Conservation (phyloP, 176 grass and related monocot species). For the Dendrocalamus sinicus region DNA sequence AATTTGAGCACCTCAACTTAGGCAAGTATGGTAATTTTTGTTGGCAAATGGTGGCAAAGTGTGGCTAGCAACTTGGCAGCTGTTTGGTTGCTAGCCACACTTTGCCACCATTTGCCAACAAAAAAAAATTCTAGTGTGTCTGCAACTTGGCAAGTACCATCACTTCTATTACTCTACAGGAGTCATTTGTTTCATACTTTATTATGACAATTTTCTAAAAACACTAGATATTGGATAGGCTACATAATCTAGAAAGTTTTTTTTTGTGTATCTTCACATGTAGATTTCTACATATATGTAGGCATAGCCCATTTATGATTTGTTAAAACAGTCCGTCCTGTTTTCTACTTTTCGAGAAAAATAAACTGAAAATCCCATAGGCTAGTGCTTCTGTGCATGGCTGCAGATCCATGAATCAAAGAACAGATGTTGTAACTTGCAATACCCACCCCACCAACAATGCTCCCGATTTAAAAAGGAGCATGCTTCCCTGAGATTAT, state of each 20-base stretch:
- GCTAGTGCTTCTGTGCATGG: conserved; percentile 4
- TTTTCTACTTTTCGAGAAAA: conserved; percentile 1
- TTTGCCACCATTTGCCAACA: too few species aligned
- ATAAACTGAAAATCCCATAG: conserved; percentile 3
- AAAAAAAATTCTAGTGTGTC: not conserved
- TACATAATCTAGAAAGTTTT: not conserved
- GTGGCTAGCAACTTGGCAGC: too few species aligned
- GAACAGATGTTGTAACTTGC: not conserved
- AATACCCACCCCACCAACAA: conserved; percentile 4
- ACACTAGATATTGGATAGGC: not conserved
- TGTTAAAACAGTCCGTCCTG: not conserved
- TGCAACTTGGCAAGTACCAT: not conserved
- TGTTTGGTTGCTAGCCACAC: too few species aligned
- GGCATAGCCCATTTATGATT: not conserved
- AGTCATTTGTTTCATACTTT: not conserved
- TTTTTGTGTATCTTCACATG: not conserved
- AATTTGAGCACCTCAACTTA: too few species aligned
- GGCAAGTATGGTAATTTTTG: too few species aligned
- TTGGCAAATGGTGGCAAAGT: too few species aligned
- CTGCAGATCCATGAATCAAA: conserved; percentile 8
- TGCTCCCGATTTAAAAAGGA: not conserved
- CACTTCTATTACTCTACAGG: not conserved
- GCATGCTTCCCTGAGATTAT: not conserved
- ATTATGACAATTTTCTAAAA: conserved; percentile 3
- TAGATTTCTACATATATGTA: not conserved